Base-by-base conservation (phyloP, 1,284 basidiomycete species). In the Quambalaria eucalypti region DNA sequence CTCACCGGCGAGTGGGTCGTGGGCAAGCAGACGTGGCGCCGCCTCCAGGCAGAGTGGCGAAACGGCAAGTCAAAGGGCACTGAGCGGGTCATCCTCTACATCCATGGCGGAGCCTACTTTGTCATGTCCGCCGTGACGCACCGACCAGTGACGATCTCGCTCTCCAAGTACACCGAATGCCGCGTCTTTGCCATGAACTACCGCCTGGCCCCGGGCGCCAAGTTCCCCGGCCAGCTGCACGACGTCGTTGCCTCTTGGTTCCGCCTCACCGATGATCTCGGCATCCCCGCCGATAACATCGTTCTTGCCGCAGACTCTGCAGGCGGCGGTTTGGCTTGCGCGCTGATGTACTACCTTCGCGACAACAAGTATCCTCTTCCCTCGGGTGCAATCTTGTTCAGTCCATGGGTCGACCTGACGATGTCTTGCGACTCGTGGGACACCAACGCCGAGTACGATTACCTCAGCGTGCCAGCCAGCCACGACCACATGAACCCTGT, bases 361-460 rank as follows among this genome's bases (percentile, higher is more conserved):
- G 78, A 78, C 60, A 74, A 78, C 48, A 66, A 62, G 25, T 73
- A 71, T 47, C 55, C 60, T 26, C 39, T 75, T 30, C 73, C 73
- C 1, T 58, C 64, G 47, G 73, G 73, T 21, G 73, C 70, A 16
- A 75, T 75, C 57, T 60, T 75, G 14, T 73, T 75, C 55, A 73
- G 70, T 49, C 68, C 68, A 8, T 65, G 67, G 66, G 65, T 73
- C 59, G 87, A 93, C 78, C 78, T 96, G 56, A 95, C 90, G 0
- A 87, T 93, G 83, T 93, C 90, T 60, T 97, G 92, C 76, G 89
- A 93, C 61, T 92, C 89, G 31, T 97, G 93, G 93, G 90, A 96
- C 51, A 88, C 87, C 52, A 96, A 96, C 75, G 84, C 87, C 16
- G 80, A 80, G 4, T 79, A 69, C 60, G 78, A 79, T 60, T 78